Evolutionary conservation across 495 filamentous ascomycete genomes (phyloP).

Genomic region (Hypoxylon crocopeplum): DNA sequence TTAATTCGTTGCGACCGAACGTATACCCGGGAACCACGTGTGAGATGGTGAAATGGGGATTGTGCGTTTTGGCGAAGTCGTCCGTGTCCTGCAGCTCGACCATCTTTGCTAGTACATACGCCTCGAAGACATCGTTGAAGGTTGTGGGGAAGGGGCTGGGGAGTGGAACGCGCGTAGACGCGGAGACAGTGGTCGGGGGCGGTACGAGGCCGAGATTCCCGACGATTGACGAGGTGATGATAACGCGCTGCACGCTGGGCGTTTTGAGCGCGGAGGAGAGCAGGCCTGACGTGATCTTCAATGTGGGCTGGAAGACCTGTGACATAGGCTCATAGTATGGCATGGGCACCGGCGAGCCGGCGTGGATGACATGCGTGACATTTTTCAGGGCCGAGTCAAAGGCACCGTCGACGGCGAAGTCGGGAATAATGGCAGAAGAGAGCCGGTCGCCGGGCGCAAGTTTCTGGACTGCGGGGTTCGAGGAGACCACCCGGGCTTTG

Average conservation of each 20-base stretch:
- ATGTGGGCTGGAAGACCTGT: conserved; percentile 41
- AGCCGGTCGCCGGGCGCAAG: conserved; percentile 38
- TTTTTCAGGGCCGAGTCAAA: conserved; percentile 54
- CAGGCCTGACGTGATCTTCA: conserved; percentile 31
- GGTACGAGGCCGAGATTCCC: conserved; percentile 19
- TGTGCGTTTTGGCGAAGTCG: conserved; percentile 38
- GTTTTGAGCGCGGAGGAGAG: conserved; percentile 40
- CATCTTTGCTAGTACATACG: conserved; percentile 44
- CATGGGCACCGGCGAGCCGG: conserved; percentile 50
- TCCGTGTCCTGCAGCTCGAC: conserved; percentile 45
- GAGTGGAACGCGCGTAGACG: conserved; percentile 18
- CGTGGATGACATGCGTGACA: conserved; percentile 55
- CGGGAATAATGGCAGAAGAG: conserved; percentile 49
- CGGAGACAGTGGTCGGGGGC: conserved; percentile 14
- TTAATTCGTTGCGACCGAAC: conserved; percentile 50
- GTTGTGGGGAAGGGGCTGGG: conserved; percentile 12
- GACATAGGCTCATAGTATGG: conserved; percentile 24
- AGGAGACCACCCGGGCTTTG: conserved; percentile 37
- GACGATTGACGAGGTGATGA: conserved; percentile 45
- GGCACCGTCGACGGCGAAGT: conserved; percentile 48
- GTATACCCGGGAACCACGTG: conserved; percentile 49
- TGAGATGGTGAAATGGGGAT: conserved; percentile 47
- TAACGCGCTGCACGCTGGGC: conserved; percentile 38
- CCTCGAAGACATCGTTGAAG: conserved; percentile 36
- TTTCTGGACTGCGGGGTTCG: conserved; percentile 33